Conservation (phyloP, 1,284 basidiomycete genomes). For the Chondrostereum purpureum region DNA sequence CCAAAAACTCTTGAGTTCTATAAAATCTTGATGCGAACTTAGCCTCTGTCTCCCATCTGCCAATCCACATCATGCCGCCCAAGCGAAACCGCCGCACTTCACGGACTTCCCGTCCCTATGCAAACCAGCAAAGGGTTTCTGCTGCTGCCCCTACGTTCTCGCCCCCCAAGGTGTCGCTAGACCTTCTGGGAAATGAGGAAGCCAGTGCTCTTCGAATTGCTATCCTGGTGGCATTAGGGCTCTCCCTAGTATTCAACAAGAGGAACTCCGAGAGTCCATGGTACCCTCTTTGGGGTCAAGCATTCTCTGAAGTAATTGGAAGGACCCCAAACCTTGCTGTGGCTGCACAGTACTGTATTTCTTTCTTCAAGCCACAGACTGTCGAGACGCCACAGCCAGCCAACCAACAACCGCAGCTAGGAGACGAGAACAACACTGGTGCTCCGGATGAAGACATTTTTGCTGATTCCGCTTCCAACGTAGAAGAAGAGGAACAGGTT, state of each 20-base stretch:
- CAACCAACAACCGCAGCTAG: not conserved
- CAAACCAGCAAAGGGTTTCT: not conserved
- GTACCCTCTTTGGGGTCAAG: not conserved
- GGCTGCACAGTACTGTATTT: not conserved
- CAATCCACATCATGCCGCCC: not conserved
- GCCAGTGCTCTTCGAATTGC: not conserved
- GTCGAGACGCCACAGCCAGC: not conserved
- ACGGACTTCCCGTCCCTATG: not conserved
- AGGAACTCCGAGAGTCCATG: not conserved
- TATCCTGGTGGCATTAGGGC: not conserved
- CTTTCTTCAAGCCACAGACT: not conserved
- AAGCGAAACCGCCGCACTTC: not conserved
- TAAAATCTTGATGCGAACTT: not conserved
- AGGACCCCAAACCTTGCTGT: not conserved
- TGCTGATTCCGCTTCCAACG: too few relatives aligned
- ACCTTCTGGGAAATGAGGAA: not conserved
- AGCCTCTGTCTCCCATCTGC: not conserved
- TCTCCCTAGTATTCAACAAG: not conserved
- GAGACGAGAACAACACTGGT: not conserved
- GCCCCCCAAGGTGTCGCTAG: not conserved
- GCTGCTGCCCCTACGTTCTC: not conserved
- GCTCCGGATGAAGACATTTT: too few relatives aligned
- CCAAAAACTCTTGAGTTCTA: not conserved
- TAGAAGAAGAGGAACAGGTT: too few relatives aligned
- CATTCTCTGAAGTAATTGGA: not conserved